phyloP scores from a whole-genome alignment of 495 filamentous ascomycete species.

The Hypoxylon fuscum region DNA sequence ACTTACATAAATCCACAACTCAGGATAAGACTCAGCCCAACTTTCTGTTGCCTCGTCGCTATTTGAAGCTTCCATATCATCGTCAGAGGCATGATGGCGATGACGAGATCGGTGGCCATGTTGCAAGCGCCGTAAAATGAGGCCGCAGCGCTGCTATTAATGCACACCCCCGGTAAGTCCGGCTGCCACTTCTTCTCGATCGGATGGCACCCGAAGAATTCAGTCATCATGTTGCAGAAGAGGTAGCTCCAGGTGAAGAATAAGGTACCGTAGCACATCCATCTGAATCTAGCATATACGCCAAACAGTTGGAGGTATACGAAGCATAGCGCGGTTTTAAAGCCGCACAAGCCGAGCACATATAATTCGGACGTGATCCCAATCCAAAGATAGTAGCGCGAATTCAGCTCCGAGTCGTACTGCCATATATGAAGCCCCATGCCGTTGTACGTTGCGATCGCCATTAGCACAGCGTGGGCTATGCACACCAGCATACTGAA shows the following conservation, averaged over 20 bases:
- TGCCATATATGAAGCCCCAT: conserved; percentile 42
- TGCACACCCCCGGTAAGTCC: conserved; percentile 44
- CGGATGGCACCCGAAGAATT: conserved; percentile 50
- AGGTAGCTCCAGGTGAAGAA: conserved; percentile 50
- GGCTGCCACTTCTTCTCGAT: conserved; percentile 47
- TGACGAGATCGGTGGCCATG: conserved; percentile 36
- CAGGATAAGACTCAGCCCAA: conserved; percentile 34
- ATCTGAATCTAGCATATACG: conserved; percentile 45
- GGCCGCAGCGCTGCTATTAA: conserved; percentile 36
- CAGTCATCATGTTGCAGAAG: conserved; percentile 49
- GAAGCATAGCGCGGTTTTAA: conserved; percentile 48
- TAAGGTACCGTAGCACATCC: conserved; percentile 46
- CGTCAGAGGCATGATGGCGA: conserved; percentile 38
- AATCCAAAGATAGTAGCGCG: conserved; percentile 45
- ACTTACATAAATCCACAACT: conserved; percentile 40
- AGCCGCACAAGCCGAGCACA: conserved; percentile 44
- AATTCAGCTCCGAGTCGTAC: conserved; percentile 32
- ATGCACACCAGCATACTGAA: conserved; percentile 32
- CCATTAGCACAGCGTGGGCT: conserved; percentile 37
- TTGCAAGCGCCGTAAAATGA: conserved; percentile 32
- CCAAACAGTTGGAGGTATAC: conserved; percentile 51
- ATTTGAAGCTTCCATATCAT: conserved; percentile 39
- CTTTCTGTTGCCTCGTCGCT: conserved; percentile 25
- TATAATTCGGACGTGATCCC: conserved; percentile 47
- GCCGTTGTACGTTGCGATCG: conserved; percentile 38